phyloP scores from a whole-genome alignment of 192 early-diverging fungal genomes.

The Gaertneriomyces semiglobifer region DNA sequence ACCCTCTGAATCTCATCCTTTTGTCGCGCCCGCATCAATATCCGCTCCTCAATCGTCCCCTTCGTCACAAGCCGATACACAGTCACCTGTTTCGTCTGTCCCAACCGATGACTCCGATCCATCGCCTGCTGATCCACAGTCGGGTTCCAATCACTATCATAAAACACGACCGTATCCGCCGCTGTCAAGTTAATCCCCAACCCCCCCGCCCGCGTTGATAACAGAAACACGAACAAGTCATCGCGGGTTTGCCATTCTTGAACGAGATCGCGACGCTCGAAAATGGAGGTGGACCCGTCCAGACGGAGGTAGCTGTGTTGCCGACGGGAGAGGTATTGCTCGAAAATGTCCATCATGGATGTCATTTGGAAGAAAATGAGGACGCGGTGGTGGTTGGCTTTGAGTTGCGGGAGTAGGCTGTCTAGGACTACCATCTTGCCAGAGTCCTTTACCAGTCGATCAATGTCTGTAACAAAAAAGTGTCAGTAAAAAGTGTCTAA shows the following conservation, averaged over 20 bases:
- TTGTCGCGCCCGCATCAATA: constrained; percentile 74
- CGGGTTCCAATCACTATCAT: constrained; percentile 67
- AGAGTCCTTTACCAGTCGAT: constrained; percentile 51
- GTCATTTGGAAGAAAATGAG: constrained; percentile 92
- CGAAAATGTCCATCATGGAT: constrained; percentile 66
- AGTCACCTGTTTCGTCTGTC: constrained; percentile 81
- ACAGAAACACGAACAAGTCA: constrained; percentile 67
- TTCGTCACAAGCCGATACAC: constrained; percentile 80
- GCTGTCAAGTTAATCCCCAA: constrained; percentile 36
- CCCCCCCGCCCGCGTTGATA: constrained; percentile 31
- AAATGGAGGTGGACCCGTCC: constrained; percentile 83
- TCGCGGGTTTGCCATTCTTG: constrained; percentile 82
- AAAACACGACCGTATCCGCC: constrained; percentile 35
- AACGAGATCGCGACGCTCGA: constrained; percentile 87
- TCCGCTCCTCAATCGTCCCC: constrained; percentile 77
- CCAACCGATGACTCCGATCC: constrained; percentile 89
- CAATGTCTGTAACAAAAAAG: background rate
- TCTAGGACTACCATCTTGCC: constrained; percentile 85
- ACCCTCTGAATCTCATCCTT: constrained; percentile 94
- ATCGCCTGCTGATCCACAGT: constrained; percentile 90
- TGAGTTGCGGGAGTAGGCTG: constrained; percentile 67
- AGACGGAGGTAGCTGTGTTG: constrained; percentile 85
- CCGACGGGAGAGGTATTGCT: constrained; percentile 82
- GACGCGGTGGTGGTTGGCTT: constrained; percentile 76
- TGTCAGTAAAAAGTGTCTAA: no score